phyloP scores from a whole-genome alignment of 148 eudicot species.

The Linanthus parryae region DNA sequence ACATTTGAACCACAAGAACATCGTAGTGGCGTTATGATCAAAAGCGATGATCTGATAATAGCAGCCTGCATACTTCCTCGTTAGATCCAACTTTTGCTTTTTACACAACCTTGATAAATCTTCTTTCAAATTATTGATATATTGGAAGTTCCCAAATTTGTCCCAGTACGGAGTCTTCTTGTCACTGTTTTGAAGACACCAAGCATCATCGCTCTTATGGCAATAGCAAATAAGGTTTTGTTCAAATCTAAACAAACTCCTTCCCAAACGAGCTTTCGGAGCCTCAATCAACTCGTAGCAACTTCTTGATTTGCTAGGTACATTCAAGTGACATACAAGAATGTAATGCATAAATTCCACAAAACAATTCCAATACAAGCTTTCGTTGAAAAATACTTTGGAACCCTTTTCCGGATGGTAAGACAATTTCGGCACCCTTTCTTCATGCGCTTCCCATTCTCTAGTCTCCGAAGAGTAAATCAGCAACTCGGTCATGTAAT shows the following conservation, averaged over 20 bases:
- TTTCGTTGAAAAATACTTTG: conserved; percentile 3
- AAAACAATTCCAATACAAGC: conserved; percentile 15
- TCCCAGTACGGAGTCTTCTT: conserved; percentile 5
- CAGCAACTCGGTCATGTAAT: not conserved
- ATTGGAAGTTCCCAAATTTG: not conserved
- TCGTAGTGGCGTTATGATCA: not conserved
- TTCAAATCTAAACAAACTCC: conserved; percentile 5
- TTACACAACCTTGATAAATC: conserved; percentile 2
- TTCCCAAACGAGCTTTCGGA: conserved; percentile 8
- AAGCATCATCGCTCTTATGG: not conserved
- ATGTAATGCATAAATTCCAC: conserved; percentile 4
- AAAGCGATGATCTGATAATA: conserved; percentile 6
- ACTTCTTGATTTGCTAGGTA: too few relatives aligned
- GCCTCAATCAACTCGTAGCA: conserved; percentile 1
- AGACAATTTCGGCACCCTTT: not conserved
- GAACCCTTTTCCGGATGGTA: conserved; percentile 1
- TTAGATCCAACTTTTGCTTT: too few relatives aligned
- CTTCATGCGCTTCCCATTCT: conserved; percentile 8
- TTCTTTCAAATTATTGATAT: not conserved
- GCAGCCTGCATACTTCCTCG: not conserved
- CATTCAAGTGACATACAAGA: conserved; percentile 7
- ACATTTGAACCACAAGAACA: not conserved
- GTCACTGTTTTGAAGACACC: conserved; percentile 2
- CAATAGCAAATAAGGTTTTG: conserved; percentile 12
- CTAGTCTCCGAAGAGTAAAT: conserved; percentile 6